Evolutionary conservation across 805 yeast genomes (phyloP).

Genomic region (Kuraishia hungarica): DNA sequence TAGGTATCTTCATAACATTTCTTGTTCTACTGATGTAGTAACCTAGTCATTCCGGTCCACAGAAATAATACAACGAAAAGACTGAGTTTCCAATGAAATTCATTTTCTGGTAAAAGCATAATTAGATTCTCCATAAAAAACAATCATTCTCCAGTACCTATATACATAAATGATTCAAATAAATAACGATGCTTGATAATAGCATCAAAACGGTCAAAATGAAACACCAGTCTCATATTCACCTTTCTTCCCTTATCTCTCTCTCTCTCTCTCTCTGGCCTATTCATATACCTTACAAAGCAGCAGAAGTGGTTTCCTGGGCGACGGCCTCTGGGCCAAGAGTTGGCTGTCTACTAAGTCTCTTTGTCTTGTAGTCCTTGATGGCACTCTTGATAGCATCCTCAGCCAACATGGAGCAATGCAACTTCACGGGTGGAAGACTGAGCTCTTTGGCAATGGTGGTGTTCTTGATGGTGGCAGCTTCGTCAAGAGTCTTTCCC

Average conservation of each 20-base stretch:
- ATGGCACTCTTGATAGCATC: conserved; percentile 98
- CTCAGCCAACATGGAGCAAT: conserved; percentile 98
- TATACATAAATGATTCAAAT: not conserved
- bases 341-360: conserved; percentile 44
- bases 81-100: not conserved
- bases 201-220: not conserved
- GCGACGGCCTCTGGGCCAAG: conserved; percentile 47
- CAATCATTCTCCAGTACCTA: not conserved
- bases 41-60: too few relatives aligned
- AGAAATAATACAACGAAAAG: not conserved
- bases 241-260: too few relatives aligned
- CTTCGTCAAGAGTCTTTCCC: conserved; percentile 92
- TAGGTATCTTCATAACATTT: too few relatives aligned
- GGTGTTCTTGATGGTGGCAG: conserved; percentile 86
- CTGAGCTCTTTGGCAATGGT: conserved; percentile 90
- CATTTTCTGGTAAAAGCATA: not conserved
- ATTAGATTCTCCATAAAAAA: not conserved
- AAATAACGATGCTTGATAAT: not conserved
- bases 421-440: conserved; percentile 94
- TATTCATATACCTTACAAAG: not conserved
- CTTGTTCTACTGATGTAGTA: too few relatives aligned
- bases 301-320: not conserved
- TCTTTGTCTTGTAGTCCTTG: conserved; percentile 86
- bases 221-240: too few relatives aligned
- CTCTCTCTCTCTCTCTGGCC: too few relatives aligned